Evolutionary conservation across 345 rosid genomes (phyloP).

Genomic region (Barbarea vulgaris): DNA sequence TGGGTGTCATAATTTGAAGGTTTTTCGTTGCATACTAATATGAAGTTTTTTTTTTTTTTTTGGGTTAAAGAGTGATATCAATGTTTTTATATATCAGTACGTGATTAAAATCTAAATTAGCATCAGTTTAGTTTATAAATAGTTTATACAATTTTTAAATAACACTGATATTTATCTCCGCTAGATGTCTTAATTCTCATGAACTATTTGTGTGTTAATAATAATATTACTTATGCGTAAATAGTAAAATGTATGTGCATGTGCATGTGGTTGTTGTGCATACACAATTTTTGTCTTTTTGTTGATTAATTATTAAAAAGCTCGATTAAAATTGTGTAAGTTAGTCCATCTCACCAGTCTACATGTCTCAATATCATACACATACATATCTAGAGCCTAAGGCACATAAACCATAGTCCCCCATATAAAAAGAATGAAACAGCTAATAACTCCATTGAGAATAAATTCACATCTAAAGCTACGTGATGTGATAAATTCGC

Average conservation of each 20-base stretch:
- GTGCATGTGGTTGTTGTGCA: conserved; percentile 23
- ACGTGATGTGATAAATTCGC: not conserved
- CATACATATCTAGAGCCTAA: not conserved
- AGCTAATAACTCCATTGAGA: not conserved
- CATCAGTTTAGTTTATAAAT: not conserved
- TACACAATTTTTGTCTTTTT: conserved; percentile 32
- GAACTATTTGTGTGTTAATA: not conserved
- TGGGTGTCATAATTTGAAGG: not conserved
- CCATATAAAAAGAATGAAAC: not conserved
- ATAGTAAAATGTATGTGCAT: not conserved
- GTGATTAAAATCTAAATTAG: not conserved
- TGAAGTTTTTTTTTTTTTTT: not conserved
- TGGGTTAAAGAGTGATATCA: too few relatives aligned
- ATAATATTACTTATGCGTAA: not conserved
- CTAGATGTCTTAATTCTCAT: not conserved
- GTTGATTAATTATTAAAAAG: conserved; percentile 19
- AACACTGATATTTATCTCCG: not conserved
- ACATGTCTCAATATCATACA: not conserved
- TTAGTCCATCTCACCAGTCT: conserved; percentile 24
- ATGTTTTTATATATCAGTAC: not conserved
- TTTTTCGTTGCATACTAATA: not conserved
- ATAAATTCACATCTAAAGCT: conserved; percentile 1
- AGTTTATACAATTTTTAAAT: not conserved
- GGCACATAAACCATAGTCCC: conserved; percentile 27
- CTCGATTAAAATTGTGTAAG: conserved; percentile 14